Conservation (phyloP, 2,329 filamentous ascomycete species). For the Leptographium procerum region DNA sequence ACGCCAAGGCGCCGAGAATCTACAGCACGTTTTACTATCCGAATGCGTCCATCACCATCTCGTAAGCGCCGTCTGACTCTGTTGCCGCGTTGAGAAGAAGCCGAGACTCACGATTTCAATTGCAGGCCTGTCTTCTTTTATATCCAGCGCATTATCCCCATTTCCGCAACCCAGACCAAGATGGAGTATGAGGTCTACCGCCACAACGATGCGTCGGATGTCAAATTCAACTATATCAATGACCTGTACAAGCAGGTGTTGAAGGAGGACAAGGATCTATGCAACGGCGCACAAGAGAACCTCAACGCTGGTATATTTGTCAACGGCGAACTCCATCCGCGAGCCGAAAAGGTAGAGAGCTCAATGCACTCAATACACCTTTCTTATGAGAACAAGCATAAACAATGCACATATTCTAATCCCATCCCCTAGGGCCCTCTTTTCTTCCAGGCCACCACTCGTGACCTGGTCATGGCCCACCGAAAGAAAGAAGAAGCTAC, state of each 20-base stretch:
- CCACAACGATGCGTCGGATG: conserved; percentile 47
- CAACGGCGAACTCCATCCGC: conserved; percentile 51
- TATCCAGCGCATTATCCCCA: conserved; percentile 51
- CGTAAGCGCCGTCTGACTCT: conserved; percentile 23
- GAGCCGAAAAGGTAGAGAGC: conserved; percentile 35
- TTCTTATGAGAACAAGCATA: too few relatives aligned
- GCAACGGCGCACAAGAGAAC: conserved; percentile 47
- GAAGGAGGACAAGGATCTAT: conserved; percentile 53
- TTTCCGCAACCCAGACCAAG: conserved; percentile 32
- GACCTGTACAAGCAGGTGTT: conserved; percentile 53
- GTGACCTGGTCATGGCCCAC: conserved; percentile 17
- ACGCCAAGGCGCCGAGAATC: conserved; percentile 20
- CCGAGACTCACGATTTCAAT: neutral
- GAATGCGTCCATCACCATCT: conserved; percentile 37
- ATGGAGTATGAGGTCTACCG: conserved; percentile 55
- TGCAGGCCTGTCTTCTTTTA: conserved; percentile 37
- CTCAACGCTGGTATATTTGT: conserved; percentile 49
- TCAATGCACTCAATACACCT: neutral
- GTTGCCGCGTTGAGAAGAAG: conserved; percentile 3
- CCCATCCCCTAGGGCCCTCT: conserved; percentile 29
- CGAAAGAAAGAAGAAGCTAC: conserved; percentile 13
- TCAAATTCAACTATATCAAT: conserved; percentile 44
- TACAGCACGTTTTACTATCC: conserved; percentile 31
- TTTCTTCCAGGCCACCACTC: conserved; percentile 26
- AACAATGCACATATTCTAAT: too few relatives aligned